These are phyloP conservation scores for Leishmania gerbilli DNA, from an alignment of 208 protist species.

Conservation along the genomic window DNA sequence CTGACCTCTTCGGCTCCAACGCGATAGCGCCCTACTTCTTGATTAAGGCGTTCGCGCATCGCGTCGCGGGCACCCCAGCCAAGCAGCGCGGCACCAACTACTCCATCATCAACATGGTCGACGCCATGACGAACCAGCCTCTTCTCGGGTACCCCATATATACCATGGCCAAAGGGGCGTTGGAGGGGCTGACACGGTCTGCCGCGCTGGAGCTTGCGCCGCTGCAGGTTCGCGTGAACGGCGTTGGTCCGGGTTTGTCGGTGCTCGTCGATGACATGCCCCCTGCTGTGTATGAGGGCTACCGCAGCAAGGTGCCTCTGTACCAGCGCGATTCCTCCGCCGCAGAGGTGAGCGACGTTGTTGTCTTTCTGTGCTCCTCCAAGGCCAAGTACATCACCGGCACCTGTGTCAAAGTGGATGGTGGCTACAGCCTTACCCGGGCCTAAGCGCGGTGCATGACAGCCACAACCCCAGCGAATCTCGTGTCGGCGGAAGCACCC, in stretches of 20 bases:
- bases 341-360: slow-evolving; percentile 56
- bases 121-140: slow-evolving; percentile 69
- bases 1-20: slow-evolving; percentile 75
- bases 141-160: slow-evolving; percentile 65
- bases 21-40: slow-evolving; percentile 72
- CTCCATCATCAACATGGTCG: slow-evolving; percentile 68
- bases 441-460: slow-evolving; percentile 17
- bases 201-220: slow-evolving; percentile 72
- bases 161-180: slow-evolving; percentile 79
- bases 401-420: slow-evolving; percentile 67
- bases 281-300: slow-evolving; percentile 31
- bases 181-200: slow-evolving; percentile 69
- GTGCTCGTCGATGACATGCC: slow-evolving; percentile 50
- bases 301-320: slow-evolving; percentile 65
- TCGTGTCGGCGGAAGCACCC: neutral
- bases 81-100: slow-evolving; percentile 30
- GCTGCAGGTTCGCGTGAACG: slow-evolving; percentile 71
- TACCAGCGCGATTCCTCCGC: slow-evolving; percentile 52
- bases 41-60: slow-evolving; percentile 50
- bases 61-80: slow-evolving; percentile 14
- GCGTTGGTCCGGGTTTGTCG: slow-evolving; percentile 61
- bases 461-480: neutral
- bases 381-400: slow-evolving; percentile 74
- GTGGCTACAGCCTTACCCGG: slow-evolving; percentile 66
- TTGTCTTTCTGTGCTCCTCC: slow-evolving; percentile 64